phyloP scores from a whole-genome alignment of 176 grass and related monocot species.

The Microstegium vimineum region DNA sequence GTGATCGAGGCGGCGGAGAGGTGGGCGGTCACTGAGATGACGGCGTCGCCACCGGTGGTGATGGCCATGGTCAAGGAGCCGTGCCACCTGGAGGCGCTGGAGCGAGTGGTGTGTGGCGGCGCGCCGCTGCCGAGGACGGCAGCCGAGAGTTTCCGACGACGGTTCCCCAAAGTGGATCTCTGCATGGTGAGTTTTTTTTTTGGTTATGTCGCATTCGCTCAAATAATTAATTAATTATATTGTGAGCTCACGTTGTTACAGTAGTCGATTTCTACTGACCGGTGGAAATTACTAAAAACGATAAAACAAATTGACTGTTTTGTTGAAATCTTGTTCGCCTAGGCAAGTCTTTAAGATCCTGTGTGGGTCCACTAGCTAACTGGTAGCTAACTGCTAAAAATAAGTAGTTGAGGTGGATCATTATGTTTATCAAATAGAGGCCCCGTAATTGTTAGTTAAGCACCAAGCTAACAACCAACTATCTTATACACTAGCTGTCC shows the following conservation, averaged over 20 bases:
- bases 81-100: neutral
- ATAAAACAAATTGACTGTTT: too few relatives aligned
- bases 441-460: neutral
- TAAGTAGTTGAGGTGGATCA: neutral
- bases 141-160: conserved; percentile 31
- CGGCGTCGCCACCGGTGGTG: conserved; percentile 56
- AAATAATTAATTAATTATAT: too few relatives aligned
- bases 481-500: neutral
- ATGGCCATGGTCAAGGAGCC: conserved; percentile 24
- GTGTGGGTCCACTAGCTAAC: neutral
- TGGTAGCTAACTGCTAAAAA: neutral
- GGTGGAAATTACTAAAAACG: too few relatives aligned
- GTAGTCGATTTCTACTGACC: too few relatives aligned
- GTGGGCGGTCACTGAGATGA: conserved; percentile 39
- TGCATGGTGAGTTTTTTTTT: conserved; percentile 21
- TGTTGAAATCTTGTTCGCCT: too few relatives aligned
- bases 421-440: neutral
- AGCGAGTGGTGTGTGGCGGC: conserved; percentile 42
- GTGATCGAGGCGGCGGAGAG: conserved; percentile 40
- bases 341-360: neutral
- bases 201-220: neutral
- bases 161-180: conserved; percentile 44
- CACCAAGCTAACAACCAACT: neutral
- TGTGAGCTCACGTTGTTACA: too few relatives aligned
- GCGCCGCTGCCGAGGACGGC: conserved; percentile 28